A percentile compares a stretch with the other conserved stretches of the same genome.
Conservation (phyloP, 129 eudicot genomes). For the Tanacetum coccineum region DNA sequence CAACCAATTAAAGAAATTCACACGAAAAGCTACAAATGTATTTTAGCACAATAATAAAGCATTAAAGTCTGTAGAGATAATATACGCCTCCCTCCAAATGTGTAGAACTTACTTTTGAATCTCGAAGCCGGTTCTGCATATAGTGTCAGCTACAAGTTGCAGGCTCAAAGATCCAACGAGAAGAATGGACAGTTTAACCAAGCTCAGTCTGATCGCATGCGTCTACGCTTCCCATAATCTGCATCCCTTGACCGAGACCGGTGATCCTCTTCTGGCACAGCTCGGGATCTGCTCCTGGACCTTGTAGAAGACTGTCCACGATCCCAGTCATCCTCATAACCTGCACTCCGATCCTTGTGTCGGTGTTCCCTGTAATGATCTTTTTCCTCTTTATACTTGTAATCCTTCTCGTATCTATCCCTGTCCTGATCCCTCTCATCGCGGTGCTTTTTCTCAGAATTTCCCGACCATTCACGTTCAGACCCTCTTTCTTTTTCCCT, state of each 20-base stretch:
- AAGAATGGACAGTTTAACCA: conserved; percentile 6
- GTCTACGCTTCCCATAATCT: conserved; percentile 86
- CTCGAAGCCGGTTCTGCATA: conserved; percentile 33
- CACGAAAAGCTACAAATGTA: conserved; percentile 39
- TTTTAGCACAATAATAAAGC: conserved; percentile 36
- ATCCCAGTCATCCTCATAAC: conserved; percentile 82
- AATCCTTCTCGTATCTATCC: conserved; percentile 70
- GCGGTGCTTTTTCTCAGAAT: conserved; percentile 70
- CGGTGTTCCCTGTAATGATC: conserved; percentile 75
- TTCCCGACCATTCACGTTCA: conserved; percentile 81
- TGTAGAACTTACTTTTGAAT: conserved; percentile 63
- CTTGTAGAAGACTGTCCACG: conserved; percentile 78
- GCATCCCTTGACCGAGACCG: conserved; percentile 83
- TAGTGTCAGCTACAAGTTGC: conserved; percentile 27
- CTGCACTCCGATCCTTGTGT: conserved; percentile 57
- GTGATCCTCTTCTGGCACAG: conserved; percentile 68
- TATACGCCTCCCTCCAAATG: conserved; percentile 37
- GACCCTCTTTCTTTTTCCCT: conserved; percentile 65
- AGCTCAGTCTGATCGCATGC: conserved; percentile 71
- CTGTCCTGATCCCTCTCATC: conserved; percentile 53
- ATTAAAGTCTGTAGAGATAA: conserved; percentile 27
- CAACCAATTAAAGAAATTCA: conserved; percentile 40
- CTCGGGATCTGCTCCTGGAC: conserved; percentile 72
- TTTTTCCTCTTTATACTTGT: conserved; percentile 68
- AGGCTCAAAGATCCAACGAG: conserved; percentile 16